These are phyloP conservation scores for Trichoderma endophyticum DNA, from an alignment of 2,329 filamentous ascomycete species.

Conservation along the genomic window DNA sequence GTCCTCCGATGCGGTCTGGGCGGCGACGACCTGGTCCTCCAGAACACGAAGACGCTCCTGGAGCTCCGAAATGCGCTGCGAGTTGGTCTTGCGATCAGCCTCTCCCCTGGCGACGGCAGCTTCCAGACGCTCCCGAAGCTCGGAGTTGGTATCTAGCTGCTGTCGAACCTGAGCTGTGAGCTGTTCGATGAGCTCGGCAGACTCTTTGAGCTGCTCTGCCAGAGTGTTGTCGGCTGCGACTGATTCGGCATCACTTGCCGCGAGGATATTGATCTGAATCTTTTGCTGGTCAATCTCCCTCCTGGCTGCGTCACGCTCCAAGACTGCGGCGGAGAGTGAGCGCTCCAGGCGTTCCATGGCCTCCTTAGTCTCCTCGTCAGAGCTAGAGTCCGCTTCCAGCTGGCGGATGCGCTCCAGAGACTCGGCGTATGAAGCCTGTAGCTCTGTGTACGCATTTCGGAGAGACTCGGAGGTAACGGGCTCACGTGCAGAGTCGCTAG, in stretches of 20 bases:
- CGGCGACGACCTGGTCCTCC: slow-evolving; percentile 78
- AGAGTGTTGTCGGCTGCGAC: slow-evolving; percentile 61
- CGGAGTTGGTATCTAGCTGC: slow-evolving; percentile 75
- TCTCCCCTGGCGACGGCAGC: slow-evolving; percentile 82
- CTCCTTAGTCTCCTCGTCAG: slow-evolving; percentile 57
- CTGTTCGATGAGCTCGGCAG: slow-evolving; percentile 74
- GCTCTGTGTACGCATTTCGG: slow-evolving; percentile 68
- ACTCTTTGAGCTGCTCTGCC: slow-evolving; percentile 66
- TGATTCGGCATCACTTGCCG: slow-evolving; percentile 53
- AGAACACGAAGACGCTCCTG: slow-evolving; percentile 76
- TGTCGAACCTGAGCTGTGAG: slow-evolving; percentile 74
- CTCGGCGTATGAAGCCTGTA: slow-evolving; percentile 68
- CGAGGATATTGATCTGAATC: slow-evolving; percentile 57
- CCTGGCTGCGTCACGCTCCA: slow-evolving; percentile 69
- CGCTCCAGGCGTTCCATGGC: slow-evolving; percentile 65
- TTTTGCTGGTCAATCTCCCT: slow-evolving; percentile 62
- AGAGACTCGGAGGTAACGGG: slow-evolving; percentile 68
- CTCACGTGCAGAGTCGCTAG: slow-evolving; percentile 27
- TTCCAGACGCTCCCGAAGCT: slow-evolving; percentile 71
- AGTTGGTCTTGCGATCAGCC: slow-evolving; percentile 74
- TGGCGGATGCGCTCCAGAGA: slow-evolving; percentile 65
- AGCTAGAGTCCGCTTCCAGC: slow-evolving; percentile 51
- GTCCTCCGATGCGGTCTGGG: slow-evolving; percentile 84
- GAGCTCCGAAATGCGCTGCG: slow-evolving; percentile 76
- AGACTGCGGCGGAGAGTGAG: slow-evolving; percentile 65